Conservation (phyloP, 192 early-diverging fungal genomes). For the Backusella luteola region DNA sequence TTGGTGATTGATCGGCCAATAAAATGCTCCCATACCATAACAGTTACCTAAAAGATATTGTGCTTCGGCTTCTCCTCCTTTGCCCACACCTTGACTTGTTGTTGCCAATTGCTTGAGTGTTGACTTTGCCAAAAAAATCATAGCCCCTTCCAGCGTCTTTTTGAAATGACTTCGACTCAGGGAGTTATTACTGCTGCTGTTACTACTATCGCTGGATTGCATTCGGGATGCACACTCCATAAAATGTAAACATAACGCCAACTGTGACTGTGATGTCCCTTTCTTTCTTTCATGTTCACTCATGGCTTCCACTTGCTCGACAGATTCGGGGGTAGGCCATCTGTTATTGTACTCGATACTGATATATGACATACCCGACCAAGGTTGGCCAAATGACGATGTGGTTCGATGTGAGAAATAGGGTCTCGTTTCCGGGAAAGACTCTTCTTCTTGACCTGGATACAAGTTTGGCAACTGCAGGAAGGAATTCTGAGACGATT, state of each 20-base stretch:
- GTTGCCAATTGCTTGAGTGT: slow-evolving; percentile 80
- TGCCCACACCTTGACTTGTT: slow-evolving; percentile 56
- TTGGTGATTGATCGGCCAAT: slow-evolving; percentile 75
- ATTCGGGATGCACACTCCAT: slow-evolving; percentile 5
- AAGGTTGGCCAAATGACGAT: not conserved
- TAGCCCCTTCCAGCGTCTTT: slow-evolving; percentile 65
- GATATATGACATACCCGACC: not conserved
- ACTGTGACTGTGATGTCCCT: not conserved
- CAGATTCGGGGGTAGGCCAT: slow-evolving; percentile 1
- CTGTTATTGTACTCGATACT: not conserved
- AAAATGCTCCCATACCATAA: slow-evolving; percentile 82
- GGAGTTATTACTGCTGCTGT: not conserved
- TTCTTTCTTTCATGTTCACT: not conserved
- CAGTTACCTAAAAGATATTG: slow-evolving; percentile 91
- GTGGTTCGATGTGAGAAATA: not conserved
- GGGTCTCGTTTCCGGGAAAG: not conserved
- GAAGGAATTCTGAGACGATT: not conserved
- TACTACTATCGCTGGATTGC: not conserved
- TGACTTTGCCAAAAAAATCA: slow-evolving; percentile 78
- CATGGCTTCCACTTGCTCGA: not conserved
- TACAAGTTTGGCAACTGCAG: not conserved
- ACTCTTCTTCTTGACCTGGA: not conserved
- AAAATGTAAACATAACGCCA: slow-evolving; percentile 9
- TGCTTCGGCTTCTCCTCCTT: slow-evolving; percentile 79
- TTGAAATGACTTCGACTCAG: slow-evolving; percentile 1